Evolutionary conservation across 2,329 filamentous ascomycete species (phyloP).

Genomic region (Monosporascus cannonballus): DNA sequence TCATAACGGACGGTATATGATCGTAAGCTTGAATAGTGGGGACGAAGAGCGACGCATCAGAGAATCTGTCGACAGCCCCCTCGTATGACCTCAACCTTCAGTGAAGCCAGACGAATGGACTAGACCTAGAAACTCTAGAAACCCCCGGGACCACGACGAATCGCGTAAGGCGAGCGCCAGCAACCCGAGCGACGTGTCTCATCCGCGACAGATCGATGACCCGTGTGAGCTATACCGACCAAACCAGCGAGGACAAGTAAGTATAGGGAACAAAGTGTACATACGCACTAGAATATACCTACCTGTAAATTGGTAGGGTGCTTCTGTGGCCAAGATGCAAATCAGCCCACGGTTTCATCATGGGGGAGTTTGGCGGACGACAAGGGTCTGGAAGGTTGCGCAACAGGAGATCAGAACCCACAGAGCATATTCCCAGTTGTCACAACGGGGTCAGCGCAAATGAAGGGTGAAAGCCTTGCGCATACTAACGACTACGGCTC

Average conservation of each 20-base stretch:
- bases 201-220: not conserved
- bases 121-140: not conserved
- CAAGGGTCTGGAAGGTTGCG: conserved; percentile 20
- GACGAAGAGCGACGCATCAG: not conserved
- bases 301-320: conserved; percentile 16
- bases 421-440: conserved; percentile 1
- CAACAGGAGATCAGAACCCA: conserved; percentile 12
- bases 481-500: not conserved
- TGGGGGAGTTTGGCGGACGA: conserved; percentile 16
- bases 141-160: not conserved
- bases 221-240: not conserved
- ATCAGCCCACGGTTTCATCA: conserved; percentile 27
- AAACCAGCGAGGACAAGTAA: not conserved
- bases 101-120: too few relatives aligned
- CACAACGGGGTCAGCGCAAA: not conserved
- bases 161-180: not conserved
- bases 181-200: not conserved
- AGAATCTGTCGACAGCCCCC: too few relatives aligned
- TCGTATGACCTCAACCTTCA: too few relatives aligned
- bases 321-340: conserved; percentile 19
- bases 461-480: not conserved
- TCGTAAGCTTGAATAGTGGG: not conserved
- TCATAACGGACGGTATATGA: not conserved
- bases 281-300: conserved; percentile 13
- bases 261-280: not conserved